Base-by-base conservation (phyloP, 2,329 filamentous ascomycete species). In the Fusarium poae region DNA sequence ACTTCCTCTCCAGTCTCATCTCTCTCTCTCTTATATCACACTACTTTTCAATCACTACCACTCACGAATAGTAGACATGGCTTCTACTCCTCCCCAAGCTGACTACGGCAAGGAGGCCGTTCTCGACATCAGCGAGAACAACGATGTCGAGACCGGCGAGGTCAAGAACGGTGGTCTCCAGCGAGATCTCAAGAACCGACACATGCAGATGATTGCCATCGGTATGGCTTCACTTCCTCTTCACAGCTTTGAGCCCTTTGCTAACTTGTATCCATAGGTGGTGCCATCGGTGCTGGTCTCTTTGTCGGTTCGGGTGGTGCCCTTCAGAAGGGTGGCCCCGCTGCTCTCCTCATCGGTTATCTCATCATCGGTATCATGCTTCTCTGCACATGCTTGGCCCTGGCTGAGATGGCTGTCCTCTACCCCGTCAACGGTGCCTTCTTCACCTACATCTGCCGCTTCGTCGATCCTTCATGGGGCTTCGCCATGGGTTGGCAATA, bases 401-500 rank as follows among this genome's bases (percentile, higher is more conserved):
- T 98, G 27, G 95, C 95, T 66, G 95, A 98, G 80, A 88, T 98
- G 81, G 93, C 94, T 27, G 94, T 97, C 21, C 82, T 94, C 20
- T 97, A 95, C 74, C 95, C 95, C 5, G 91, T 97, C 34, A 92
- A 94, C 35, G 95, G 95, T 63, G 97, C 94, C 9, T 98, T 97
- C 78, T 93, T 93, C 5, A 91, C 93, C 16, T 97, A 95, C 79
- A 96, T 94, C 29, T 97, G 92, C 35, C 89, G 95, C 29, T 97
- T 97, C 75, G 81, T 98, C 23, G 94, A 97, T 77, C 95, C 94
- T 2, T 93, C 94, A 1, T 97, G 93, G 93, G 94, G 94, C 0
- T 97, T 97, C 77, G 92, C 93, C 48, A 97, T 97, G 92, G 94
- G 93, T 21, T 97, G 93, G 93, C 97, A 97, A 85, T 97, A 97